Evolutionary conservation across 2,329 filamentous ascomycete genomes (phyloP), one percentile per base, ranked within the genome.

Genomic region (Alternaria dauci): DNA sequence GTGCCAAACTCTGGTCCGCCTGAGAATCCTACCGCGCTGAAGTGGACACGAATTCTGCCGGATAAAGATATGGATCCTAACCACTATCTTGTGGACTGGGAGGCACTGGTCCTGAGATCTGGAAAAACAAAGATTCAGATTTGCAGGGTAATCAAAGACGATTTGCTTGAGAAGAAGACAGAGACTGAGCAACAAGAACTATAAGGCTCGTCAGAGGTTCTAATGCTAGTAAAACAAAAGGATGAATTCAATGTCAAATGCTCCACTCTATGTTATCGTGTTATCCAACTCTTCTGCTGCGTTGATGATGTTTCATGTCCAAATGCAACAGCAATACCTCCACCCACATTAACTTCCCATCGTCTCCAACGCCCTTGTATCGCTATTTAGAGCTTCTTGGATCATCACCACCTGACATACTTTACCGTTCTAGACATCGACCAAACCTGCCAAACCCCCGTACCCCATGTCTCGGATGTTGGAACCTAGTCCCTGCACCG

Each of bases 81-180:
- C 59, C 85, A 87, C 56, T 91, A 81, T 55, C 74, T 88, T 36
- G 84, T 92, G 18, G 86, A 88, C 62, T 86, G 78, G 28, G 78
- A 83, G 2, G 71, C 85, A 2, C 66, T 89, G n/a, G 81, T 89
- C 8, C 65, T 89, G 9, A 79, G 86, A 61, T 68, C 84, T 2
- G 87, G 87, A 8, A 89, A 89, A 70, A 87, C 85, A 81, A 88
- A 85, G 68, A 80, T 88, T 36, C 85, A 85, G 67, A 77, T 88
- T 23, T 80, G 88, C 30, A 81, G 82, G 46, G 80, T 89, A 42
- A 74, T 89, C 5, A 78, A 80, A 12, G 86, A 89, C 59, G 80
- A 82, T 36, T 81, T 16, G 20, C 23, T 42, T 41, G 39, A 6
- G 28, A 26, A 42, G 43, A n/a, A 48, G 42, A 39, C n/a, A 3